Base-by-base conservation (phyloP, 768 basidiomycete genomes). In the Amanita phalloides region DNA sequence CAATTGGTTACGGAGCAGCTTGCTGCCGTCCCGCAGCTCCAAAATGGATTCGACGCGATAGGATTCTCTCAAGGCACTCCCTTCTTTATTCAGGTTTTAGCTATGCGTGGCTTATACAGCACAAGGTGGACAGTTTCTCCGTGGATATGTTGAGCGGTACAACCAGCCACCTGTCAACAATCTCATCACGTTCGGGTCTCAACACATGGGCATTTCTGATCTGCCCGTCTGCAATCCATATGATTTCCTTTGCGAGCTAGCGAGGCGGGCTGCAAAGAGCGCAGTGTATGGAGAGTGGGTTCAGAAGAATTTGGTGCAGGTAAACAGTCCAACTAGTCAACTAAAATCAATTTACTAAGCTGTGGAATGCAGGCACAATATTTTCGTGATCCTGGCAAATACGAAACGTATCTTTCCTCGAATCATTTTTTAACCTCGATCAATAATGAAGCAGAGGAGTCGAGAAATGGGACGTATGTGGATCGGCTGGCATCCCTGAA, bases 131-230 rank as follows among this genome's bases (percentile, higher is more conserved):
- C 90, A 90, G 61, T 92, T 93, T 64, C 74, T 91, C 35, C 78
- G 90, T n/a, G 89, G 83, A 28, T 92, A 89, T 57, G 77, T 86
- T 17, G 85, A 92, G 58, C 70, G 78, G 21, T 82, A 82, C 63
- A 90, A 90, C 61, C 61, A 64, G 2, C 90, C 88, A 0, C 82
- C 82, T 0, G 69, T 91, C 3, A 70, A 82, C 63, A 93, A 91
- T 63, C 77, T 93, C 56, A 78, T 93, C 44, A 90, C 89, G 0
- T 91, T 93, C 61, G 90, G 90, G 42, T 82, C 86, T 17, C 89
- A 89, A 54, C 89, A 91, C 60, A 88, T 90, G 83, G 90, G 90
- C 25, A 72, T 91, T 36, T 81, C 86, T 5, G 87, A 90, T 60
- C 68, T 91, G 14, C 84, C 89, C 0, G 30, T 59, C 1, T 93